Base-by-base conservation (phyloP, 257 asterid species). In the Primulina tabacum region DNA sequence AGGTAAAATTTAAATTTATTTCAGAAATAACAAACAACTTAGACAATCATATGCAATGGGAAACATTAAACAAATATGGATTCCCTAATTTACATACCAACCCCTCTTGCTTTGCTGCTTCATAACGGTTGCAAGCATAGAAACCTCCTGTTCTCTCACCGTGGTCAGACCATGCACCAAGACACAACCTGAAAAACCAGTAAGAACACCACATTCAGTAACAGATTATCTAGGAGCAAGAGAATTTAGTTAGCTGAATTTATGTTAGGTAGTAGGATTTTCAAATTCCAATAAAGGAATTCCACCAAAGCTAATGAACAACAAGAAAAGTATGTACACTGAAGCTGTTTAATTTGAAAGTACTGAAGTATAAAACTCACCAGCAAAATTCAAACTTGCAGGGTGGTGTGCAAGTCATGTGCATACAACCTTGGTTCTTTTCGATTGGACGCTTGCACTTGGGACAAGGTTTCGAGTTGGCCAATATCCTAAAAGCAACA, bases 341-440 rank as follows among this genome's bases (percentile, higher is more conserved):
- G 24, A n/a, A 80, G 64, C 70, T 57, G 20, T 65, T 38, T n/a
- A 56, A 8, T 56, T 32, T 67, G 37, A 7, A 67, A 77, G 40
- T 71, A 57, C 24, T 60, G 17, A 37, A 38, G 30, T 21, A 28
- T 14, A 67, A 63, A 72, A 61, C 79, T 76, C 90, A 92, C 99
- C 99, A 94, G 95, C 99, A 94, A 81, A 94, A 94, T 76, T 94
- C 99, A 63, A 89, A 91, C 82, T 94, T 94, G 92, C 99, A 94
- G 1, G 99, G 99, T 55, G 99, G 97, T 32, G 99, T 94, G 86
- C 99, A 94, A 67, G 99, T 91, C 96, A 94, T 91, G 84, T 94
- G 99, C 99, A 94, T 94, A 82, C 99, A 94, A 52, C 99, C 99
- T 85, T 94, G 99, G 76, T 94, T 91, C 87, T 94, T 94, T 84